phyloP scores from a whole-genome alignment of 1,284 basidiomycete genomes.

The Sporisorium graminicola region DNA sequence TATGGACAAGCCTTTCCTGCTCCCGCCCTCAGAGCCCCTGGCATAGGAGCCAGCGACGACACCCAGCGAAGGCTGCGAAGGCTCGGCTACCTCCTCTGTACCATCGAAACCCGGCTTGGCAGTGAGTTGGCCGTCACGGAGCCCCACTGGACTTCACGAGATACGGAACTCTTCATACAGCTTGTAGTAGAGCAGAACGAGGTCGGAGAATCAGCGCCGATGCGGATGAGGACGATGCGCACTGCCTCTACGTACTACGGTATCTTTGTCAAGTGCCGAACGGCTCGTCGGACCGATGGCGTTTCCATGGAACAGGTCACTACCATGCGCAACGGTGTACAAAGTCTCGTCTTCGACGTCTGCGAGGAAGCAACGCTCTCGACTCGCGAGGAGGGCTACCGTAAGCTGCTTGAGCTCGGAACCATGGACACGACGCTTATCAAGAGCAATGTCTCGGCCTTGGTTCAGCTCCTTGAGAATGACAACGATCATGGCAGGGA shows the following conservation, averaged over 20 bases:
- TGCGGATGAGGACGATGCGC: constrained; percentile 15
- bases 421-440: constrained; percentile 7
- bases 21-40: not conserved
- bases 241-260: constrained; percentile 4
- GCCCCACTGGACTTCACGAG: not conserved
- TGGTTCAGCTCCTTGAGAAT: constrained; percentile 26
- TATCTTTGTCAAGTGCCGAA: not conserved
- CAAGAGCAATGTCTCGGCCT: constrained; percentile 17
- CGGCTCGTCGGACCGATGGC: not conserved
- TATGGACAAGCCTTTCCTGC: not conserved
- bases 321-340: constrained; percentile 3
- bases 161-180: constrained; percentile 2
- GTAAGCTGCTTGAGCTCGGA: constrained; percentile 15
- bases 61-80: no score
- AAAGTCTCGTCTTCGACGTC: constrained; percentile 18
- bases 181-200: constrained; percentile 7
- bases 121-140: not conserved
- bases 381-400: constrained; percentile 19
- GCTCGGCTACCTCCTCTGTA: constrained; percentile 18
- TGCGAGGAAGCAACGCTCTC: constrained; percentile 10
- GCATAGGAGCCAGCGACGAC: no score
- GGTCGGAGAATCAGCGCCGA: not conserved
- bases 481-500: constrained; percentile 11
- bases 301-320: not conserved
- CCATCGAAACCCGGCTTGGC: constrained; percentile 2